Base-by-base conservation (phyloP, 371 early-diverging fungal genomes). In the Mortierella sp. region DNA sequence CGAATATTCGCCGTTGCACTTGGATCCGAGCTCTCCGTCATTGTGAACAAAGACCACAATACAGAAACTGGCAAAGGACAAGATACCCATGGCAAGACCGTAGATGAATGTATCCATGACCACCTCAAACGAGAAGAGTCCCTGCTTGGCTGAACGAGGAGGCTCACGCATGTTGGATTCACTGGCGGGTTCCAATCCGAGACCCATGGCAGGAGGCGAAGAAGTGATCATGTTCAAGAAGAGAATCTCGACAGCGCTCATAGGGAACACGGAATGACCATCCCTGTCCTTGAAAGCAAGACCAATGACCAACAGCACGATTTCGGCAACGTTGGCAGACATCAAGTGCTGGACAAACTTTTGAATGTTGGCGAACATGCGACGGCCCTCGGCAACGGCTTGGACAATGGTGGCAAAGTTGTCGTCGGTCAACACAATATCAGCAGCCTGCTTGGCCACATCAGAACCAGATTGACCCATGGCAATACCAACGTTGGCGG, bases 311-410 rank as follows among this genome's bases (percentile, higher is more conserved):
- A 94, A 77, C 16, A 88, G 85, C 12, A 90, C 79, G 27, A 93
- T 74, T 76, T 92, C 91, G 31, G 87, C 88, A 9, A 88, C 88
- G 51, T 71, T 65, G 34, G 88, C 86, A 0, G 92, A 89, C 37
- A 97, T 84, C 81, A 98, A 85, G 68, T 96, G 95, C 14, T 93
- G 88, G 46, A 96, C 90, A 78, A 96, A 95, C 66, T 96, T 95
- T 63, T 90, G 83, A 77, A 98, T 96, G 81, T 98, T 98, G 79
- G 88, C 90, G 83, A 92, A 95, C n/a, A 94, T 92, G 37, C 91
- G 89, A 48, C 96, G 88, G 51, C 95, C 95, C 80, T 94, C 94
- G 54, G 83, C 80, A 40, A 96, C 85, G n/a, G 94, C 94, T 19
- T 80, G 80, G 28, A 95, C 92, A 69, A 96, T 94, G 19, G 94